These are phyloP conservation scores for carrot (Daucus carota) DNA, from an alignment of 129 eudicot genomes.

Conservation along the genomic window DNA sequence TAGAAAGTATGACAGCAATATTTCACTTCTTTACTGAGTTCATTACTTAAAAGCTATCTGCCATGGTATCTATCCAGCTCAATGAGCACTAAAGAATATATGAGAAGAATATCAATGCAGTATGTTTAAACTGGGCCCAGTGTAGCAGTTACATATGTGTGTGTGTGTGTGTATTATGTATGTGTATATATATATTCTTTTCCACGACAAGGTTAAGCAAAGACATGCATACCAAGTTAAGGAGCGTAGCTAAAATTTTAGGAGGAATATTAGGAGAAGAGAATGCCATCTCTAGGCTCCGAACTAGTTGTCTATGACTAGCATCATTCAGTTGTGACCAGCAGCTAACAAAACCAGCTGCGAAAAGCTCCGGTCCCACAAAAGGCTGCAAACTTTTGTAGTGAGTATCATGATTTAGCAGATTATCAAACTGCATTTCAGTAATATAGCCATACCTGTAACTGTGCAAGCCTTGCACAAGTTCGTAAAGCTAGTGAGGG, in stretches of 20 bases:
- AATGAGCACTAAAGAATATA: neutral
- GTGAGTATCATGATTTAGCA: constrained; percentile 22
- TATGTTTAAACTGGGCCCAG: neutral
- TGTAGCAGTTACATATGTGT: neutral
- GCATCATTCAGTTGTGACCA: constrained; percentile 83
- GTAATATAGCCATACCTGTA: constrained; percentile 45
- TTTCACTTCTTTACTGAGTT: neutral
- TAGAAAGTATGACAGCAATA: neutral
- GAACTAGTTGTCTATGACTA: constrained; percentile 77
- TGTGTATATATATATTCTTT: neutral
- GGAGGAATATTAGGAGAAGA: constrained; percentile 98
- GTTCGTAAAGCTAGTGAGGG: constrained; percentile 94
- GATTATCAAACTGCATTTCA: neutral
- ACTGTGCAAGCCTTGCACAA: constrained; percentile 97
- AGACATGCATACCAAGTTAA: constrained; percentile 66
- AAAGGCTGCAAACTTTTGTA: constrained; percentile 63
- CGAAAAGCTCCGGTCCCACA: constrained; percentile 96
- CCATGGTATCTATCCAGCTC: neutral
- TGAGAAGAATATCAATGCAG: neutral
- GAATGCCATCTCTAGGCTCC: constrained; percentile 93
- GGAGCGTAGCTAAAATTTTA: constrained; percentile 87
- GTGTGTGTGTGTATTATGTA: no score
- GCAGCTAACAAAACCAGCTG: constrained; percentile 98
- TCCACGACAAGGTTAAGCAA: neutral
- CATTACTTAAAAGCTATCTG: neutral